Evolutionary conservation across 2,329 filamentous ascomycete genomes (phyloP).

Genomic region (Colletotrichum chlorophyti): DNA sequence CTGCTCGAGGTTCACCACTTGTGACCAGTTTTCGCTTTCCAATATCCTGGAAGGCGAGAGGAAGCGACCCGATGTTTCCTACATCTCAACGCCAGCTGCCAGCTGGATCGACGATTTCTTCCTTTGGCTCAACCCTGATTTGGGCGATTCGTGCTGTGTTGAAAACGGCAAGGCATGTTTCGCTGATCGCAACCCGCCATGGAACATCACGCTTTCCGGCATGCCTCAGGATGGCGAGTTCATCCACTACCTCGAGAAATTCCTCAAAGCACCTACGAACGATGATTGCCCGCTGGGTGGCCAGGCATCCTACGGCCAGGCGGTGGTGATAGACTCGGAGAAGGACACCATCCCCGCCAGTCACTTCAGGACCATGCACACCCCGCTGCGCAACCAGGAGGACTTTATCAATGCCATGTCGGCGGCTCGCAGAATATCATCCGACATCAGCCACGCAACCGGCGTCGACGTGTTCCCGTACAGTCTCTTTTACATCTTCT

Average conservation of each 20-base stretch:
- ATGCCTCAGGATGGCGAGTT: slow-evolving; percentile 97
- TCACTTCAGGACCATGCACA: slow-evolving; percentile 92
- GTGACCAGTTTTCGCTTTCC: slow-evolving; percentile 80
- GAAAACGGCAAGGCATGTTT: slow-evolving; percentile 80
- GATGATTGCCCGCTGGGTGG: slow-evolving; percentile 89
- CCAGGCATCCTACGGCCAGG: slow-evolving; percentile 83
- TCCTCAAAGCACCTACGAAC: slow-evolving; percentile 80
- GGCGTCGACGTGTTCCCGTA: slow-evolving; percentile 91
- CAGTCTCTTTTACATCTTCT: slow-evolving; percentile 98
- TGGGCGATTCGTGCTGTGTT: slow-evolving; percentile 73
- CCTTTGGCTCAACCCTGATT: slow-evolving; percentile 87
- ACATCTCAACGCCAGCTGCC: slow-evolving; percentile 85
- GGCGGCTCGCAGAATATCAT: slow-evolving; percentile 85
- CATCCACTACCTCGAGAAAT: slow-evolving; percentile 82
- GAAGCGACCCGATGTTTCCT: slow-evolving; percentile 86
- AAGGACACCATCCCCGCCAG: slow-evolving; percentile 76
- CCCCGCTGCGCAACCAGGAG: slow-evolving; percentile 82
- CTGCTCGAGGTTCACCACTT: slow-evolving; percentile 90
- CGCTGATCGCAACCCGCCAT: slow-evolving; percentile 74
- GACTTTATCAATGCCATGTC: slow-evolving; percentile 95
- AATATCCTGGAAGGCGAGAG: slow-evolving; percentile 95
- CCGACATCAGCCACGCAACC: slow-evolving; percentile 74
- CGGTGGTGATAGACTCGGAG: slow-evolving; percentile 78
- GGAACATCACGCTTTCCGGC: slow-evolving; percentile 87
- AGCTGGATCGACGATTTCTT: slow-evolving; percentile 96